Evolutionary conservation across 495 filamentous ascomycete species (phyloP).

Genomic region (Staphylotrichum longicolle): DNA sequence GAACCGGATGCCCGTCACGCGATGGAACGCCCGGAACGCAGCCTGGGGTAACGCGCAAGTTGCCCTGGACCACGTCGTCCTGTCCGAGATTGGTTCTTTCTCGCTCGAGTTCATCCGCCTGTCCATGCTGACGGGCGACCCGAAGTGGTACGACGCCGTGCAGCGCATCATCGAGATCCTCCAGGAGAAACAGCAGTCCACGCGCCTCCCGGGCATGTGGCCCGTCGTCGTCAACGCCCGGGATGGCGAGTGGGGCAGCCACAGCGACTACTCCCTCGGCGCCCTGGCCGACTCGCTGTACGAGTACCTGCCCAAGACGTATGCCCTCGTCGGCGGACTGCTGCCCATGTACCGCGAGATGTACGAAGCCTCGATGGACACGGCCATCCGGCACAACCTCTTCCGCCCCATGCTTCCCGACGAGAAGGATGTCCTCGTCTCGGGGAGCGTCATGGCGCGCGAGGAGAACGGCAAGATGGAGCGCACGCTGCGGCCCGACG

Average conservation of each 20-base stretch:
- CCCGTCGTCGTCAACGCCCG: conserved; percentile 40
- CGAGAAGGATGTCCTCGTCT: conserved; percentile 44
- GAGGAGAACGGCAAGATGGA: conserved; percentile 64
- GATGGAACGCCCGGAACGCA: conserved; percentile 52
- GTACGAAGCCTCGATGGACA: conserved; percentile 67
- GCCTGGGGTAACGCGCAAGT: conserved; percentile 33
- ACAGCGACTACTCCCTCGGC: conserved; percentile 62
- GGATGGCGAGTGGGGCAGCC: conserved; percentile 29
- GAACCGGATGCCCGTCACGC: conserved; percentile 81
- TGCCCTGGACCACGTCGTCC: conserved; percentile 36
- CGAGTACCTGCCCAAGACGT: conserved; percentile 78
- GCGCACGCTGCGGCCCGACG: conserved; percentile 40
- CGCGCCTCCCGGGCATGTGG: conserved; percentile 65
- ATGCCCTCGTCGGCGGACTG: conserved; percentile 67
- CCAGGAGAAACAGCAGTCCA: conserved; percentile 61
- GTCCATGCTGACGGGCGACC: conserved; percentile 73
- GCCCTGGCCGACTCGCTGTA: conserved; percentile 77
- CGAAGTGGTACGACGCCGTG: conserved; percentile 84
- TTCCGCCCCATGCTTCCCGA: conserved; percentile 62
- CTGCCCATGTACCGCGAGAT: conserved; percentile 70
- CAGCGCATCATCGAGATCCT: conserved; percentile 74
- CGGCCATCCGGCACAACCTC: conserved; percentile 63
- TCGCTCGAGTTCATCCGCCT: conserved; percentile 84
- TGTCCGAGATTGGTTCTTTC: conserved; percentile 70
- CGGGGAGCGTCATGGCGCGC: conserved; percentile 55